phyloP scores from a whole-genome alignment of 2,329 filamentous ascomycete genomes.

The Dactylellina sp. region DNA sequence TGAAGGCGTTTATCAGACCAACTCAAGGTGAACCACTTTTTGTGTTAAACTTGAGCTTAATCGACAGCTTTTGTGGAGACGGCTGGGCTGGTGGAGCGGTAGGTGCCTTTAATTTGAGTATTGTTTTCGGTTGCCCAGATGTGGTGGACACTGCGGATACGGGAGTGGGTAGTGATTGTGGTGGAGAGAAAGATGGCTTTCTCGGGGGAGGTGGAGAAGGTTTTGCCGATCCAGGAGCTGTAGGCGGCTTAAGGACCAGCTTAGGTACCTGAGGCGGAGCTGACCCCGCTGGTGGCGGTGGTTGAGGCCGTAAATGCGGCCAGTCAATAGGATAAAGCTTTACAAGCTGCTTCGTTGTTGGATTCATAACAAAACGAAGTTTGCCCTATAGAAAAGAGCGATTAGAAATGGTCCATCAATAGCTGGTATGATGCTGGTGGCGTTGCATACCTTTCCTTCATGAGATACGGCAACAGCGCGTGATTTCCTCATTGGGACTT shows the following conservation, averaged over 20 bases:
- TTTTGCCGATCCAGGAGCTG: slow-evolving; percentile 21
- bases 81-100: slow-evolving; percentile 23
- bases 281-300: slow-evolving; percentile 21
- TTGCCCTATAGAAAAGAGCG: slow-evolving; percentile 54
- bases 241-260: slow-evolving; percentile 36
- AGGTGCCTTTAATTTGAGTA: slow-evolving; percentile 38
- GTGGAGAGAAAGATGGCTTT: slow-evolving; percentile 30
- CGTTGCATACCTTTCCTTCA: slow-evolving; percentile 62
- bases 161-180: slow-evolving; percentile 33
- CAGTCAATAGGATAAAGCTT: slow-evolving; percentile 44
- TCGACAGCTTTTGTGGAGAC: slow-evolving; percentile 27
- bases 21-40: slow-evolving; percentile 28
- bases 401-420: slow-evolving; percentile 23
- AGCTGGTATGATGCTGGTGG: not conserved
- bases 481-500: slow-evolving; percentile 64
- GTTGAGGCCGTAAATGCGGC: slow-evolving; percentile 38
- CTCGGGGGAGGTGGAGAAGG: slow-evolving; percentile 24
- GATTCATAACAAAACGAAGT: slow-evolving; percentile 58
- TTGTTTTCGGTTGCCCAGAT: slow-evolving; percentile 22
- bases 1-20: not conserved
- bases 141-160: slow-evolving; percentile 23
- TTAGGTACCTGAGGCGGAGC: slow-evolving; percentile 36
- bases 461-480: slow-evolving; percentile 66
- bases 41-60: slow-evolving; percentile 51
- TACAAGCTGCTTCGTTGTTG: slow-evolving; percentile 34